Base-by-base conservation (phyloP, 164 flowering plant genomes). In the Houttuynia cordata region DNA sequence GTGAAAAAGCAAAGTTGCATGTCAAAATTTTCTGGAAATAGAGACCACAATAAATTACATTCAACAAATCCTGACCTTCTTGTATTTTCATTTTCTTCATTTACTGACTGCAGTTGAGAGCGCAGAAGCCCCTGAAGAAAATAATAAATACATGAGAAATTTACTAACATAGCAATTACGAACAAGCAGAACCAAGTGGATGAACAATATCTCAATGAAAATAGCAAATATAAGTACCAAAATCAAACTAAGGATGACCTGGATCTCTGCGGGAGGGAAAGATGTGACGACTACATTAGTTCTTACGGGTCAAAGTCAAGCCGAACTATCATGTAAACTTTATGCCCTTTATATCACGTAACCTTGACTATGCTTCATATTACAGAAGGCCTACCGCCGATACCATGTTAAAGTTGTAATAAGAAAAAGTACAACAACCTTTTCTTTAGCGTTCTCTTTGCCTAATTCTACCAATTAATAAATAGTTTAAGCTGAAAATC, bases 81-180 rank as follows among this genome's bases (percentile, higher is more conserved):
- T 72, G 78, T 84, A 68, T 76, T 69, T 57, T 65, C 95, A 78
- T 72, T 75, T 60, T 88, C 99, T 64, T 85, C 95, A 69, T 84
- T 79, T 59, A 91, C 87, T 25, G 95, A 55, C 61, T 83, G 90
- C 65, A 94, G 73, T 64, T 94, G 97, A 24, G 96, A 78, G 20
- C 86, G 95, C 67, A 94, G 70, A 53, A 81, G 70, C 34, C 86
- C 97, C 99, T 94, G 81, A 68, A 64, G n/a, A 12, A 12, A 10
- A 45, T 45, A 45, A 45, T 3, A 14, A 17, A 45, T 8, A 45
- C 37, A 45, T 12, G 49, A 45, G 17, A 45, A 45, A 8, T 45
- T 12, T 12, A 17, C 49, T 45, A 12, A 10, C 2, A 1, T 45
- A 12, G 0, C 49, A 12, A 45, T 12, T 30, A 45, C 14, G 13